A percentile compares a stretch with the other conserved stretches of the same genome.
Conservation (phyloP, 2,329 filamentous ascomycete species). For the Sporothrix globosa region DNA sequence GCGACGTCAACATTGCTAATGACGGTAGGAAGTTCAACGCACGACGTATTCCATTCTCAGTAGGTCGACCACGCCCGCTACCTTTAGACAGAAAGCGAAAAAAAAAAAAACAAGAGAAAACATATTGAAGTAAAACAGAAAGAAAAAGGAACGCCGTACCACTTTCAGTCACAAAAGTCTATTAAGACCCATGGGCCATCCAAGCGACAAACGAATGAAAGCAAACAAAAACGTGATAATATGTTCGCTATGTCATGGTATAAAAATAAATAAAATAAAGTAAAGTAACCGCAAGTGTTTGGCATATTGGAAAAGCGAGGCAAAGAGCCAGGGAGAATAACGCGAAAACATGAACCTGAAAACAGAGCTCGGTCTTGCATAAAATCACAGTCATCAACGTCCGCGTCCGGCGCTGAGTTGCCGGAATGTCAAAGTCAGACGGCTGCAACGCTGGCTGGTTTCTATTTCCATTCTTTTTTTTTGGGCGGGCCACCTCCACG, state of each 20-base stretch:
- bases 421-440: background rate
- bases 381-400: background rate
- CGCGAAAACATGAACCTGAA: background rate
- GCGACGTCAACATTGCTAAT: background rate
- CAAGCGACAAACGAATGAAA: background rate
- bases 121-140: background rate
- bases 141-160: background rate
- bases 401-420: too few species aligned
- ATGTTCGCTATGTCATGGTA: too few species aligned
- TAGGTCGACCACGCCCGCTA: too few species aligned
- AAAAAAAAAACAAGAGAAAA: background rate
- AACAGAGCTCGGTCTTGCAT: background rate
- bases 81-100: too few species aligned
- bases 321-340: background rate
- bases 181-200: background rate
- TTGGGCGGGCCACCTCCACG: background rate
- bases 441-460: conserved; percentile 20
- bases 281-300: background rate
- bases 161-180: too few species aligned
- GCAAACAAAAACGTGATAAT: too few species aligned
- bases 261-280: background rate
- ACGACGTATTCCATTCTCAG: too few species aligned
- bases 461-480: conserved; percentile 6
- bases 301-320: background rate
- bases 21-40: too few species aligned